A percentile compares a stretch with the other conserved stretches of the same genome.
Evolutionary conservation across 495 filamentous ascomycete species (phyloP).

Genomic region (Letharia lupina): DNA sequence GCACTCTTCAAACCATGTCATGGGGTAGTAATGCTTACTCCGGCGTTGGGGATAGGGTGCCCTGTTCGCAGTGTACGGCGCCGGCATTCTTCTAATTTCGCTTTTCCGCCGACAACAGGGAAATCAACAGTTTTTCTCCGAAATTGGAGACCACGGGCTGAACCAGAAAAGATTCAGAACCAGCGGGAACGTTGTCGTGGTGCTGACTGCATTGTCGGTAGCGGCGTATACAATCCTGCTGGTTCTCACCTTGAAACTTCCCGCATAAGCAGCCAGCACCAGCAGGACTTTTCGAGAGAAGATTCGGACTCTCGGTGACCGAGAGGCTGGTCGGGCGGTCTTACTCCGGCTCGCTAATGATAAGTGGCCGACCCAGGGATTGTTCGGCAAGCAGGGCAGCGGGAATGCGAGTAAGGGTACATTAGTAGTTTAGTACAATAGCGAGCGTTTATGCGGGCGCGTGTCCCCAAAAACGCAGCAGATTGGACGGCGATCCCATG

Average conservation of each 20-base stretch:
- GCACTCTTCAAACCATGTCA: background rate
- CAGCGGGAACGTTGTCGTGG: constrained; percentile 68
- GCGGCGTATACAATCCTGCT: constrained; percentile 74
- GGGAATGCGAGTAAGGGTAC: constrained; percentile 3
- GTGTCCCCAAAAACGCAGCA: background rate
- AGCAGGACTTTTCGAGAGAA: background rate
- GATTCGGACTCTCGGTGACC: background rate
- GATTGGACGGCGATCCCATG: background rate
- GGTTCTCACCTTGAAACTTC: constrained; percentile 58
- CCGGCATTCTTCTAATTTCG: constrained; percentile 70
- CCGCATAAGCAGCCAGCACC: constrained; percentile 20
- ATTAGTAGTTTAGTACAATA: background rate
- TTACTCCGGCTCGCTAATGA: background rate
- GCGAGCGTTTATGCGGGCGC: background rate
- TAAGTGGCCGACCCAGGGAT: constrained; percentile 1
- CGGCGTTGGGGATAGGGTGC: constrained; percentile 33
- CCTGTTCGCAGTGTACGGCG: constrained; percentile 84
- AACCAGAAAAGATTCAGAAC: constrained; percentile 76
- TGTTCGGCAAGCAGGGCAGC: constrained; percentile 3
- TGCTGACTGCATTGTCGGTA: constrained; percentile 73
- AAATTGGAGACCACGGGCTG: constrained; percentile 58
- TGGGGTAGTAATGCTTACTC: background rate
- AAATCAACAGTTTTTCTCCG: constrained; percentile 86
- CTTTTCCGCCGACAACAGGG: constrained; percentile 79
- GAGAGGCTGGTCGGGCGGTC: background rate